Conservation (phyloP, 1,139 yeast species). For the Scheffersomyces stambukii region DNA sequence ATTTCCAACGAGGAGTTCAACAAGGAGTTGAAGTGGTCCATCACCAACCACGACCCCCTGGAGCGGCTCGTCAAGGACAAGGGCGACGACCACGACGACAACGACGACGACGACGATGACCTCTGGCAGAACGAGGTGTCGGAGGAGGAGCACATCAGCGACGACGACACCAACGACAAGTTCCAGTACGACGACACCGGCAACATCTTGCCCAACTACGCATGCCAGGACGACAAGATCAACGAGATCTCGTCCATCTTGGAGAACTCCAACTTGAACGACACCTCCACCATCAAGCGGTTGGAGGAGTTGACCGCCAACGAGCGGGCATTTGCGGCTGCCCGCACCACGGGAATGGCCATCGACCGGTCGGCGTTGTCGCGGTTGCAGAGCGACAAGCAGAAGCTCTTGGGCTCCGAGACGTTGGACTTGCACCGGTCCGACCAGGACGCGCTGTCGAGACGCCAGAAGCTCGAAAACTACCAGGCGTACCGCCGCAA, state of each 20-base stretch:
- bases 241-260: conserved; percentile 41
- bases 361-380: conserved; percentile 43
- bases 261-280: conserved; percentile 41
- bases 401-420: conserved; percentile 44
- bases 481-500: conserved; percentile 49
- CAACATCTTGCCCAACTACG: conserved; percentile 55
- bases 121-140: conserved; percentile 42
- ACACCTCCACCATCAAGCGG: conserved; percentile 39
- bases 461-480: conserved; percentile 42
- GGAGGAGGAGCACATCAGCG: conserved; percentile 67
- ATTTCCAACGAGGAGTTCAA: conserved; percentile 33
- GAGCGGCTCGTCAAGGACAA: conserved; percentile 35
- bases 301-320: conserved; percentile 57
- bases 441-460: conserved; percentile 45
- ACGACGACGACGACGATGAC: conserved; percentile 10
- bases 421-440: conserved; percentile 30
- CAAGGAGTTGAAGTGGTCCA: conserved; percentile 45
- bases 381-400: conserved; percentile 37
- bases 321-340: conserved; percentile 60
- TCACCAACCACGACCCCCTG: conserved; percentile 55
- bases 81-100: conserved; percentile 11
- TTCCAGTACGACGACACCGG: conserved; percentile 62
- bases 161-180: conserved; percentile 54
- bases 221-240: conserved; percentile 46
- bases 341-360: conserved; percentile 45